Percentiles rank a stretch among this genome's conserved stretches.
Conservation (phyloP, 129 eudicot genomes). For the Scalesia atractyloides region DNA sequence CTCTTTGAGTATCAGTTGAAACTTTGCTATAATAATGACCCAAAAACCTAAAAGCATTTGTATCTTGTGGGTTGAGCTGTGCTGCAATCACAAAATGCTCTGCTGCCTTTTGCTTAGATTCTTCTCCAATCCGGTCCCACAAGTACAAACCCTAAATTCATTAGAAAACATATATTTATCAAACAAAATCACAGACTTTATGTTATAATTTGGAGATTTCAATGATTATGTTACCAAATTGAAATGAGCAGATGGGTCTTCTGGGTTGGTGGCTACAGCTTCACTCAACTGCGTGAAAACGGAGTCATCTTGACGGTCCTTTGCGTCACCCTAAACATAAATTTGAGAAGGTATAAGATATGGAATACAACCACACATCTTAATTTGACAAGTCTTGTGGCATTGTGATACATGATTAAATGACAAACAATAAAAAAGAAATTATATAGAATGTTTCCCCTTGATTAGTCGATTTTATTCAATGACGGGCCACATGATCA, state of each 20-base stretch:
- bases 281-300: conserved; percentile 45
- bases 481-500: not conserved
- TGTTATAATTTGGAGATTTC: not conserved
- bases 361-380: conserved; percentile 11
- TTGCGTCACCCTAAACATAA: conserved; percentile 38
- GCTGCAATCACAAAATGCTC: conserved; percentile 86
- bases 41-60: conserved; percentile 75
- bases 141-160: conserved; percentile 60
- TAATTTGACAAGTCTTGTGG: not conserved
- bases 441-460: not conserved
- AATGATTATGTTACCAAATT: conserved; percentile 48
- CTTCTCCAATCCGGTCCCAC: conserved; percentile 58
- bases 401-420: not conserved
- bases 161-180: not conserved
- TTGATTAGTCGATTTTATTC: not conserved
- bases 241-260: conserved; percentile 56
- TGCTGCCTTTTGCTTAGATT: conserved; percentile 71
- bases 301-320: conserved; percentile 34
- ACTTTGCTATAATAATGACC: conserved; percentile 78
- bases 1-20: conserved; percentile 66
- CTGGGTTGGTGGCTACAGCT: conserved; percentile 52
- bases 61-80: conserved; percentile 77
- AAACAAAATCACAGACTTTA: not conserved
- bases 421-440: not conserved
- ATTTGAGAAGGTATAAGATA: conserved; percentile 4